These are phyloP conservation scores for Starmerella etchellsii DNA, from an alignment of 805 yeast species.

Conservation along the genomic window DNA sequence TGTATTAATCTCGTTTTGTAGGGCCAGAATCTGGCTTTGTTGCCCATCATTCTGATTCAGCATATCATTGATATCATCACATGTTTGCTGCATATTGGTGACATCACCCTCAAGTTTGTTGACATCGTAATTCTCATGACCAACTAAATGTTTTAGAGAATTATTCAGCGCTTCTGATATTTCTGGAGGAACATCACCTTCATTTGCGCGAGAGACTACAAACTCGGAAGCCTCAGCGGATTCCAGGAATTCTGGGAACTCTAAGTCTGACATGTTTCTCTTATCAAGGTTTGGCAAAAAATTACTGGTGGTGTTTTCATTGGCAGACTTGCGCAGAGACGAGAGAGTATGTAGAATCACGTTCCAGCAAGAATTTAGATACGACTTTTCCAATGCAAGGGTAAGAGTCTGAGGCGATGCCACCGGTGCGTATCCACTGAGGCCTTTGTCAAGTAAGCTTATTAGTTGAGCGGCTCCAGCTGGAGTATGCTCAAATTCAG, in stretches of 20 bases:
- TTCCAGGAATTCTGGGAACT: conserved; percentile 1
- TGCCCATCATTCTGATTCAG: not conserved
- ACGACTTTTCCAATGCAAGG: not conserved
- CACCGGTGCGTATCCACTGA: not conserved
- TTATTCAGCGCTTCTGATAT: not conserved
- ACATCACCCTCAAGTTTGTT: not conserved
- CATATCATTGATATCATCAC: not conserved
- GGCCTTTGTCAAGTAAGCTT: not conserved
- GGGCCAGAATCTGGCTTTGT: not conserved
- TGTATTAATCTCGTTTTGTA: not conserved
- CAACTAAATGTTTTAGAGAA: not conserved
- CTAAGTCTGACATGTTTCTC: not conserved
- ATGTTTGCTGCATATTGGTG: not conserved
- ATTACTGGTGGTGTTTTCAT: not conserved
- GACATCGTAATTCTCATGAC: not conserved
- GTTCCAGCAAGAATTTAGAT: not conserved
- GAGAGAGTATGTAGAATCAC: not conserved
- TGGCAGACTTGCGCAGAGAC: not conserved
- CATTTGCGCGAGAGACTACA: not conserved
- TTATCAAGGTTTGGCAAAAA: not conserved
- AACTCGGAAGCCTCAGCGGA: conserved; percentile 1
- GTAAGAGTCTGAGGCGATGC: not conserved
- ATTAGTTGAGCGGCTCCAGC: not conserved
- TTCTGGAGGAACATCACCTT: not conserved
- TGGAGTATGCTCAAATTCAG: not conserved